A percentile compares a stretch with the other conserved stretches of the same genome.
These are phyloP conservation scores for Aspergillus heteromorphus DNA, from an alignment of 495 filamentous ascomycete genomes.

Conservation along the genomic window DNA sequence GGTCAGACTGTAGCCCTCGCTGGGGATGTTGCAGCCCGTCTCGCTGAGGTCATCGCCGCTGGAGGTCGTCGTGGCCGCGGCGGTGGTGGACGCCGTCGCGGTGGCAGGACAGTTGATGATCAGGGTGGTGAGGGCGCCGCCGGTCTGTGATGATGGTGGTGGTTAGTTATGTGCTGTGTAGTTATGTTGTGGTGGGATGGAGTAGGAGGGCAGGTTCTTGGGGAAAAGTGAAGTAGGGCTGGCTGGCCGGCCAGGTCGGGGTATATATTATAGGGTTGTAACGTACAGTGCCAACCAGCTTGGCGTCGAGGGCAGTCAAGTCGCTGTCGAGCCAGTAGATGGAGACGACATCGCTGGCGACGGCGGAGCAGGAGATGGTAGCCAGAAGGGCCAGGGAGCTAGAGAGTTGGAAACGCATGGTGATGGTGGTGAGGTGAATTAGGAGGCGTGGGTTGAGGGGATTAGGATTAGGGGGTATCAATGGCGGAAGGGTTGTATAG, in stretches of 20 bases:
- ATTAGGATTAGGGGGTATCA: background rate
- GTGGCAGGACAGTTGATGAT: background rate
- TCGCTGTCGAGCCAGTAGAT: conserved; percentile 23
- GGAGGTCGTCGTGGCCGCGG: background rate
- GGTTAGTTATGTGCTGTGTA: background rate
- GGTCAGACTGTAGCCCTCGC: background rate
- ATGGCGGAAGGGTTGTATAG: too few species aligned
- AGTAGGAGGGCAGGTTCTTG: background rate
- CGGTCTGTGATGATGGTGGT: background rate
- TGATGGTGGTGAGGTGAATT: conserved; percentile 10
- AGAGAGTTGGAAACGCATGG: conserved; percentile 23
- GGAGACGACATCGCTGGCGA: conserved; percentile 26
- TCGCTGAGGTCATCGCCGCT: background rate
- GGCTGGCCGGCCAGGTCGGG: too few species aligned
- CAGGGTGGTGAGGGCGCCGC: background rate
- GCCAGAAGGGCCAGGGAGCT: conserved; percentile 22
- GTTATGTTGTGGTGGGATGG: background rate
- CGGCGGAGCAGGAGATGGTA: conserved; percentile 22
- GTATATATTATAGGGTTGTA: too few species aligned
- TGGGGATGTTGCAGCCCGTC: background rate
- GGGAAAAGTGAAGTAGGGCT: too few species aligned
- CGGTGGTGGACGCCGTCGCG: background rate
- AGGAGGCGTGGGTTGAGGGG: background rate
- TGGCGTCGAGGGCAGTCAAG: conserved; percentile 4
- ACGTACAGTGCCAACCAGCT: conserved; percentile 23